Evolutionary conservation across 805 yeast genomes (phyloP), one percentile per base, ranked within the genome.

Genomic region (Metschnikowia lochheadii): DNA sequence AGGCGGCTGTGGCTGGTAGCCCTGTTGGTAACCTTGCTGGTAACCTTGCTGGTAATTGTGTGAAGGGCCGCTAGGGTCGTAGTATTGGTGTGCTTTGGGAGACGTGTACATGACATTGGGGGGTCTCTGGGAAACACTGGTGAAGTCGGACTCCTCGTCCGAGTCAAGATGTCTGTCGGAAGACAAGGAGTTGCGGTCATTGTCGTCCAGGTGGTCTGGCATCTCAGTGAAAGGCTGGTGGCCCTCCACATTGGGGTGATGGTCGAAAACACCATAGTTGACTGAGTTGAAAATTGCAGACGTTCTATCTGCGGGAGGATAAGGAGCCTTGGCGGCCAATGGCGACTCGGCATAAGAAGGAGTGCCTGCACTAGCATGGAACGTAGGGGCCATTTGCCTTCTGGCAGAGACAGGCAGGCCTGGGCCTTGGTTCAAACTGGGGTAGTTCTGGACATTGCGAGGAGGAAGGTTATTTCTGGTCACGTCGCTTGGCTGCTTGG

Each of bases 61-160:
- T 5, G 40, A 31, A 39, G 40, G 44, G 31, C 32, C 13, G 18
- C 37, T 7, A 14, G 40, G 10, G 8, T 46, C 44, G 15, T 38
- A 45, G 36, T 49, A 34, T 7, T 43, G 44, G 41, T 44, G 53
- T 7, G 26, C 48, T 36, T 40, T 49, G 15, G 53, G 53, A 7
- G 53, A 26, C 34, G 53, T 21, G 51, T 57, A 57, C 43, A 35
- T 49, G 39, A 86, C 87, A 59, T 86, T 86, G 14, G 82, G 76
- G 26, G 84, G 90, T 63, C 92, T 73, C 66, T 86, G 92, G 6
- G 91, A 84, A 1, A 87, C 87, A 47, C 89, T 83, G 1, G 94
- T 86, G 65, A 87, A 84, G 60, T 84, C 85, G 0, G 92, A 85
- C 43, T 75, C 81, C 32, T 63, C 63, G 53, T 73, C 78, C 0